Conservation (phyloP, 768 basidiomycete species). For the Termitomyces titanicus region DNA sequence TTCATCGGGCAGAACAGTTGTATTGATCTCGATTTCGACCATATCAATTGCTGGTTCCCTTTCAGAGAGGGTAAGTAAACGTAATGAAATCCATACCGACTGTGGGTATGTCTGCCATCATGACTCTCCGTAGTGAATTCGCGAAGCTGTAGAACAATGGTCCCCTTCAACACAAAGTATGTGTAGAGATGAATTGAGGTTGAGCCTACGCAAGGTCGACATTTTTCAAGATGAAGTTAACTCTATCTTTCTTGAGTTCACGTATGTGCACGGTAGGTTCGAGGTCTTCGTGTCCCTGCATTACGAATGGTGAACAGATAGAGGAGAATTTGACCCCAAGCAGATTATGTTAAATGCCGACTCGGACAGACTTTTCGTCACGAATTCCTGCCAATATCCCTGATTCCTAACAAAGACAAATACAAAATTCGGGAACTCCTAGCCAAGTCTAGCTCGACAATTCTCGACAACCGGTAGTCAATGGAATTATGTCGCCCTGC, state of each 20-base stretch:
- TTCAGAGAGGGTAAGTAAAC: background rate
- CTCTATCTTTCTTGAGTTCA: constrained; percentile 78
- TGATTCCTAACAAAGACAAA: background rate
- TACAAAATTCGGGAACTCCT: background rate
- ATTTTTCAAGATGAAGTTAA: constrained; percentile 92
- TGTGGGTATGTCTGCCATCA: constrained; percentile 97
- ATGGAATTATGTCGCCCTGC: too few relatives aligned
- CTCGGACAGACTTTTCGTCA: too few relatives aligned
- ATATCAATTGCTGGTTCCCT: constrained; percentile 82
- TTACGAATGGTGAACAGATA: constrained; percentile 9
- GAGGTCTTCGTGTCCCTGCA: constrained; percentile 40
- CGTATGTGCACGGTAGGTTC: constrained; percentile 81
- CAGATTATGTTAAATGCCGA: background rate
- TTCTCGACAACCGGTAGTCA: too few relatives aligned
- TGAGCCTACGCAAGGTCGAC: constrained; percentile 86
- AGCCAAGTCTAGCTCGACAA: too few relatives aligned
- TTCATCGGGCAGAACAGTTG: constrained; percentile 93
- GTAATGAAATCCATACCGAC: constrained; percentile 59
- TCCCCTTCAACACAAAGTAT: constrained; percentile 1
- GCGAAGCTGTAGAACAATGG: constrained; percentile 60
- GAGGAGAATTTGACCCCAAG: background rate
- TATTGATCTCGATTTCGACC: constrained; percentile 89
- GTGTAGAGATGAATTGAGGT: constrained; percentile 4
- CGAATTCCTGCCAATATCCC: background rate
- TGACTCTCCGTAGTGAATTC: constrained; percentile 88